These are phyloP conservation scores for Herpetomonas tarakana DNA, from an alignment of 208 protist genomes.

Conservation along the genomic window DNA sequence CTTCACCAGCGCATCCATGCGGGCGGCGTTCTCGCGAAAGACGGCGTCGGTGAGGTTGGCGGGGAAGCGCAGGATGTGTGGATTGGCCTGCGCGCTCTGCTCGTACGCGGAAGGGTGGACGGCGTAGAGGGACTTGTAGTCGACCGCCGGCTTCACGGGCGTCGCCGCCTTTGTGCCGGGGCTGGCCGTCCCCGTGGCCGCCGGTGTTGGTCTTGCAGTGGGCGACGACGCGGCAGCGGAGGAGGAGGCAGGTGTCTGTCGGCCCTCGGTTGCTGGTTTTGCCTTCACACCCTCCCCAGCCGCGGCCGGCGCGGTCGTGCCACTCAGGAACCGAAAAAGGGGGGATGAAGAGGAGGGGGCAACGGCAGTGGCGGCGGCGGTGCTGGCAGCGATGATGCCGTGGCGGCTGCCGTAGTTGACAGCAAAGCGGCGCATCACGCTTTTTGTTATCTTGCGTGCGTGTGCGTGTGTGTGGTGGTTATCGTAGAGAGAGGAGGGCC, in stretches of 20 bases:
- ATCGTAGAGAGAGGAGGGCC: no score
- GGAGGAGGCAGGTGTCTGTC: neutral
- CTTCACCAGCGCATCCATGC: slow-evolving; percentile 43
- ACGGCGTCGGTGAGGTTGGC: slow-evolving; percentile 26
- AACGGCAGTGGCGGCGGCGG: no score
- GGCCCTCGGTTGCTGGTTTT: neutral
- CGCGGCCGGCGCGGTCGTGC: neutral
- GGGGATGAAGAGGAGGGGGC: neutral
- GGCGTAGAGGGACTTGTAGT: slow-evolving; percentile 29
- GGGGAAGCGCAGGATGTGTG: slow-evolving; percentile 49
- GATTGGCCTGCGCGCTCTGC: slow-evolving; percentile 16
- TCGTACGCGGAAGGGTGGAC: slow-evolving; percentile 51
- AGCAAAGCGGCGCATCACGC: neutral
- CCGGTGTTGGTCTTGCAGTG: neutral
- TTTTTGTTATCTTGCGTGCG: neutral
- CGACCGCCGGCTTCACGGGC: slow-evolving; percentile 4
- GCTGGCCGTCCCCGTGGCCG: neutral
- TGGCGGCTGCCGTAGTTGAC: neutral
- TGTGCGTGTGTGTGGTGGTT: slow-evolving; percentile 1
- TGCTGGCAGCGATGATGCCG: no score
- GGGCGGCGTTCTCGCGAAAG: slow-evolving; percentile 43
- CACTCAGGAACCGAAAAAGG: neutral
- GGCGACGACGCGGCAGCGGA: neutral
- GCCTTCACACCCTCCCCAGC: neutral
- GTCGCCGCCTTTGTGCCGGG: neutral